Evolutionary conservation across 164 flowering plant species (phyloP).

Genomic region (Echeveria elegans): DNA sequence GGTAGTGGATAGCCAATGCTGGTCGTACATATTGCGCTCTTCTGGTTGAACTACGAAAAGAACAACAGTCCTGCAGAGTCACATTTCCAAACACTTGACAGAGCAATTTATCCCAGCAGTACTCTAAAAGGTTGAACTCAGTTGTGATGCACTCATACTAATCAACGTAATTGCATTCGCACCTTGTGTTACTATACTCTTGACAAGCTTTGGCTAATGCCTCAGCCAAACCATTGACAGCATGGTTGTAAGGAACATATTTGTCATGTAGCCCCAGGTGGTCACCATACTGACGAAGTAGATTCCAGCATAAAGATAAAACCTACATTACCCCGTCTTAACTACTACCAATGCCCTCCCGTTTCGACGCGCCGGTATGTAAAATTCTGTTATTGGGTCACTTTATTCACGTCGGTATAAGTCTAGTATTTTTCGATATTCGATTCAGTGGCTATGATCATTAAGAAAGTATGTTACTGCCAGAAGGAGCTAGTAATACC

Average conservation of each 20-base stretch:
- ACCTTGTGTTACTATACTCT: constrained; percentile 80
- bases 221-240: constrained; percentile 53
- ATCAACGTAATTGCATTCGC: constrained; percentile 1
- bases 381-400: too few relatives aligned
- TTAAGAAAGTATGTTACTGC: too few relatives aligned
- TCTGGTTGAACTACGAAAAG: constrained; percentile 85
- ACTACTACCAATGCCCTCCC: too few relatives aligned
- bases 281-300: constrained; percentile 47
- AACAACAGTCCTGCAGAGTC: constrained; percentile 58
- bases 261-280: constrained; percentile 49
- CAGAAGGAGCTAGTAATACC: too few relatives aligned
- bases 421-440: too few relatives aligned
- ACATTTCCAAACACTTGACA: constrained; percentile 7
- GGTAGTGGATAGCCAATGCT: constrained; percentile 60
- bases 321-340: too few relatives aligned
- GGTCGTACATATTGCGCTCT: constrained; percentile 97
- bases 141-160: not conserved
- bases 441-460: too few relatives aligned
- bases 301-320: too few relatives aligned
- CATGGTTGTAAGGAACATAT: constrained; percentile 51
- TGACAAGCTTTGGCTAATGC: constrained; percentile 80
- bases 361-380: too few relatives aligned
- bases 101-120: not conserved
- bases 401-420: too few relatives aligned
- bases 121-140: not conserved